Base-by-base conservation (phyloP, 305 asterid genomes). In the Stenogyne calaminthoides region DNA sequence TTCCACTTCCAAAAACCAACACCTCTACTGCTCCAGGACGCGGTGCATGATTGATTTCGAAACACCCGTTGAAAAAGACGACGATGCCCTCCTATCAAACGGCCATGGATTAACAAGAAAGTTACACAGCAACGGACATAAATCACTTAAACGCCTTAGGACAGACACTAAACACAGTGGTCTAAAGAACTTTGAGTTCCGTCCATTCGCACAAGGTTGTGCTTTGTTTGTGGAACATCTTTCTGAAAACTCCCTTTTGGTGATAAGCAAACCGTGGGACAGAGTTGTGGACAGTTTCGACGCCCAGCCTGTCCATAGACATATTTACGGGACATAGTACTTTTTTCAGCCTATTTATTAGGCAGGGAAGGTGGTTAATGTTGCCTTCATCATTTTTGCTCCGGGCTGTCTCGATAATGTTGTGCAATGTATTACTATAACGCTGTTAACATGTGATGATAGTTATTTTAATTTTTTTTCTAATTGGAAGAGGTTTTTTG, bases 181-280 rank as follows among this genome's bases (percentile, higher is more conserved):
- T 77, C 78, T 82, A 83, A 85, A 76, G 66, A 95, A 95, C 83
- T 95, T 92, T 64, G 92, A 88, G 20, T 78, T 92, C 64, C 75
- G 81, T 71, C 70, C 87, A 36, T 91, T 89, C 82, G 75, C 84
- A 49, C 56, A 49, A 69, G 95, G 93, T 68, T 98, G 97, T 40
- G 97, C 93, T 71, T 87, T 95, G 76, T 95, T 88, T 72, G 90
- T 91, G 15, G 96, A 92, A 40, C 96, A 95, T 86, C 93, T 95
- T 15, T 89, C 99, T 3, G 85, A 83, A 83, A 87, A 84, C 39
- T 87, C 98, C 8, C 80, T 90, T 44, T 80, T 93, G 94, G 86
- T 93, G 88, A 82, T 95, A 72, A 97, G 93, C 83, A 92, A 89
- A 74, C 97, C 96, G 39, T 92, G 99, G 99, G 74, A 69, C 79